phyloP scores from a whole-genome alignment of 805 yeast genomes.

The Kazachstania bromeliacearum region DNA sequence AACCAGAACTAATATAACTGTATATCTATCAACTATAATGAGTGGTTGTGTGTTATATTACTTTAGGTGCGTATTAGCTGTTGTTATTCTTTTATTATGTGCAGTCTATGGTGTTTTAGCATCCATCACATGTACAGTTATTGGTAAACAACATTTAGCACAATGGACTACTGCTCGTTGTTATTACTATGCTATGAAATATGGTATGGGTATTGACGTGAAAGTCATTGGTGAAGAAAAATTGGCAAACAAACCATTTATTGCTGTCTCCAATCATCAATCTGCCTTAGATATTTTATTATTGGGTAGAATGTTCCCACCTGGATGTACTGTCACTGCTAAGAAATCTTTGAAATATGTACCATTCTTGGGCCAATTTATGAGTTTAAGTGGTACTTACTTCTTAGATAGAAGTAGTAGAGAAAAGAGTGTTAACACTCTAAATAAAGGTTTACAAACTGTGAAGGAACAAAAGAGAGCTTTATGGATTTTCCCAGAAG shows the following conservation, averaged over 20 bases:
- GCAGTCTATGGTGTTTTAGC: slow-evolving; percentile 73
- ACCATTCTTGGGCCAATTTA: slow-evolving; percentile 96
- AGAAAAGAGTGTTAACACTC: slow-evolving; percentile 63
- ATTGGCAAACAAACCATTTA: slow-evolving; percentile 57
- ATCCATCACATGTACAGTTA: slow-evolving; percentile 52
- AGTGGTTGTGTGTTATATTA: slow-evolving; percentile 40
- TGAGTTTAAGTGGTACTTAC: slow-evolving; percentile 83
- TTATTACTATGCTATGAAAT: slow-evolving; percentile 54
- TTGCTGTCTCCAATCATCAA: slow-evolving; percentile 84
- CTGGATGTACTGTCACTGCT: slow-evolving; percentile 85
- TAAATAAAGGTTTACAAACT: slow-evolving; percentile 56
- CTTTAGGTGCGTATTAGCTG: slow-evolving; percentile 46
- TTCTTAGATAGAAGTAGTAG: slow-evolving; percentile 79
- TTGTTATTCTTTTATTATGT: slow-evolving; percentile 44
- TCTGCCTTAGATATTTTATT: slow-evolving; percentile 75
- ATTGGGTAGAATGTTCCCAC: slow-evolving; percentile 77
- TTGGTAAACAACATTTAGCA: slow-evolving; percentile 70
- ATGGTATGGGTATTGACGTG: slow-evolving; percentile 59
- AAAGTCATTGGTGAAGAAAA: slow-evolving; percentile 57
- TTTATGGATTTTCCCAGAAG: slow-evolving; percentile 92
- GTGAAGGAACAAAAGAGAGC: slow-evolving; percentile 60
- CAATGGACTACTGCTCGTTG: slow-evolving; percentile 88
- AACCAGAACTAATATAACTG: no score
- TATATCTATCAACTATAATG: slow-evolving; percentile 2
- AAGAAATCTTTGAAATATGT: slow-evolving; percentile 73